Conservation (phyloP, 2,329 filamentous ascomycete genomes). For the Epichloe scottii region DNA sequence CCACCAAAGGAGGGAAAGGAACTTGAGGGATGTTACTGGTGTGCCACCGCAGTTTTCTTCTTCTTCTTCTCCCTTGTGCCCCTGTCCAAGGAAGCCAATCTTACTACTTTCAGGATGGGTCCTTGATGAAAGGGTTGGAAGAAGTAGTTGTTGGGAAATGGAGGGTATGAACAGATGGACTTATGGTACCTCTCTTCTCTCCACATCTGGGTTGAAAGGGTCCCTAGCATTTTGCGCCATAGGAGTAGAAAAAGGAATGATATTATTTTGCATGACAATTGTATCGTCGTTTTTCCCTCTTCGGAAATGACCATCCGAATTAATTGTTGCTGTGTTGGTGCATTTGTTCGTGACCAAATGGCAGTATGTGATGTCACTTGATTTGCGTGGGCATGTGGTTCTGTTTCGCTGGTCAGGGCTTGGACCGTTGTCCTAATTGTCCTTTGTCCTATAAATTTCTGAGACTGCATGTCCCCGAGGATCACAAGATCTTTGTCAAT, state of each 20-base stretch:
- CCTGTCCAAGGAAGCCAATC: slow-evolving; percentile 5
- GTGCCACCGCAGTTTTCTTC: not conserved
- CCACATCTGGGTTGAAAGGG: slow-evolving; percentile 13
- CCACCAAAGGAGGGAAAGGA: not conserved
- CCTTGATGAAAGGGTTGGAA: slow-evolving; percentile 1
- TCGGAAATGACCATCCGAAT: no score
- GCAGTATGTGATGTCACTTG: not conserved
- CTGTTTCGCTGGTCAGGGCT: not conserved
- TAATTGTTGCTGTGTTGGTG: no score
- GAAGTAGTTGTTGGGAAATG: slow-evolving; percentile 3
- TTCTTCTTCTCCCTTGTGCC: not conserved
- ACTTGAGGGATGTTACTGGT: slow-evolving; percentile 2
- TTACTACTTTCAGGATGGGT: slow-evolving; percentile 3
- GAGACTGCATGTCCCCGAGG: not conserved
- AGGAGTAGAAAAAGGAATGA: slow-evolving; percentile 26
- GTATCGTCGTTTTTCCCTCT: no score
- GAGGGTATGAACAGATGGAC: slow-evolving; percentile 10
- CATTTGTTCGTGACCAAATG: no score
- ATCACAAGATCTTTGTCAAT: no score
- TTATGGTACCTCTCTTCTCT: slow-evolving; percentile 15
- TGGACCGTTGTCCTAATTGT: not conserved
- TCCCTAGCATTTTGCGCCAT: slow-evolving; percentile 23
- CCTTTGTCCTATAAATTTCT: not conserved
- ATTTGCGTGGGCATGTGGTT: not conserved
- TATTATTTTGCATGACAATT: slow-evolving; percentile 15